Evolutionary conservation across 805 yeast species (phyloP).

Genomic region (Candida dendrica): DNA sequence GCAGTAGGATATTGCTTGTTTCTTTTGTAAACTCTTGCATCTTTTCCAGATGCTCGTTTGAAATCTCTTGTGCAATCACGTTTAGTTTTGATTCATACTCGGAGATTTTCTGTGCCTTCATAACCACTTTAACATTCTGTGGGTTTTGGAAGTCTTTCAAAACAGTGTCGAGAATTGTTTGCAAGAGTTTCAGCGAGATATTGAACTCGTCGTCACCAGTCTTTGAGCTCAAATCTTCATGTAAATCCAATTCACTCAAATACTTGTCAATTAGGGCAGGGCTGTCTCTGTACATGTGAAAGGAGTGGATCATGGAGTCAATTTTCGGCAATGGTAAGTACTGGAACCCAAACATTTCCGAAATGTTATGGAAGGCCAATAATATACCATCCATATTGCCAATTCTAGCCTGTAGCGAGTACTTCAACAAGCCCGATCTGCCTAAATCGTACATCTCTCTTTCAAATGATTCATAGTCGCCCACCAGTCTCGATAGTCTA

Average conservation of each 20-base stretch:
- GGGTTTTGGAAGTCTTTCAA: constrained; percentile 19
- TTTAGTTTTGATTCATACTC: constrained; percentile 22
- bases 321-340: constrained; percentile 71
- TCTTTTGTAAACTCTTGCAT: constrained; percentile 2
- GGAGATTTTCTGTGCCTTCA: neutral
- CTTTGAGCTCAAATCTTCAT: constrained; percentile 4
- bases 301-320: constrained; percentile 55
- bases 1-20: constrained; percentile 6
- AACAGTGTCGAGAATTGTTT: constrained; percentile 34
- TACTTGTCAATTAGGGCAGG: too few relatives aligned
- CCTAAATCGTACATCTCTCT: constrained; percentile 73
- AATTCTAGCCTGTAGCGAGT: constrained; percentile 84
- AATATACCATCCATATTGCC: constrained; percentile 97
- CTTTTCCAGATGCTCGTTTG: constrained; percentile 18
- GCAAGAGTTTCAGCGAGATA: constrained; percentile 47
- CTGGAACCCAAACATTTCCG: constrained; percentile 81
- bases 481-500: constrained; percentile 53
- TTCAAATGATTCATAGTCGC: constrained; percentile 73
- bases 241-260: neutral
- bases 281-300: constrained; percentile 5
- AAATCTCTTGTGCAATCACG: constrained; percentile 27
- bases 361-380: constrained; percentile 82
- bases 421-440: constrained; percentile 72
- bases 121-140: too few relatives aligned
- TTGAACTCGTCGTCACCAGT: constrained; percentile 67